Evolutionary conservation across 768 basidiomycete species (phyloP), one percentile per base, ranked within the genome.

Genomic region (Pulveroboletus sp.): DNA sequence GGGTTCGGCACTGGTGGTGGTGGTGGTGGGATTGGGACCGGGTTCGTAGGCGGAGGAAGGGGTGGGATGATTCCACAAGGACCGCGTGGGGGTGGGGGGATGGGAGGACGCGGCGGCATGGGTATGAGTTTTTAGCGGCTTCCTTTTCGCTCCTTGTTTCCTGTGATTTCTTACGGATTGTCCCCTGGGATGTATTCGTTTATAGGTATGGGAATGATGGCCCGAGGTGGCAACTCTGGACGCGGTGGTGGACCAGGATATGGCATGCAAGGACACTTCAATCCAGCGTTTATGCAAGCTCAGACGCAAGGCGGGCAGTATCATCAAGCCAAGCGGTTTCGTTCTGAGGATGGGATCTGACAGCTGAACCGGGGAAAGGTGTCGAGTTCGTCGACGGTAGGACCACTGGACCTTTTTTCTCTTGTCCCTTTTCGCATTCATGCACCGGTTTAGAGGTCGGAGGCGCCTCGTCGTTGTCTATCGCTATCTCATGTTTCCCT

Each of bases 231-330:
- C 37, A 40, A 50, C 31, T 19, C 41, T 34, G 55, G 45, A 45
- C 43, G 44, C 66, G 49, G 78, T 45, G n/a, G 34, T 35, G 76
- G 79, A 43, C 27, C 27, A 29, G 76, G 75, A 38, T 76, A 74
- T 63, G 74, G 70, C 51, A 72, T 68, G 54, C 75, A 75, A 59
- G 84, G 85, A 14, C 84, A 88, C 69, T 82, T 85, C 72, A 87
- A 87, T 63, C 85, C 86, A 4, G 82, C 84, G 19, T 88, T 89
- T 63, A 80, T 84, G 73, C 77, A 75, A 60, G n/a, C n/a, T n/a
- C 71, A 75, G 60, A 71, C 63, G 10, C 68, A 72, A 47, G 72
- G 70, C 13, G 75, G 72, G 19, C 68, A 69, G 50, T 71, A 66
- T 52, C 70, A 64, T 34, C 74, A 73, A 25, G 73, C 78, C 55